Evolutionary conservation across 2,329 filamentous ascomycete species (phyloP).

Genomic region (Ophiostoma sp.): DNA sequence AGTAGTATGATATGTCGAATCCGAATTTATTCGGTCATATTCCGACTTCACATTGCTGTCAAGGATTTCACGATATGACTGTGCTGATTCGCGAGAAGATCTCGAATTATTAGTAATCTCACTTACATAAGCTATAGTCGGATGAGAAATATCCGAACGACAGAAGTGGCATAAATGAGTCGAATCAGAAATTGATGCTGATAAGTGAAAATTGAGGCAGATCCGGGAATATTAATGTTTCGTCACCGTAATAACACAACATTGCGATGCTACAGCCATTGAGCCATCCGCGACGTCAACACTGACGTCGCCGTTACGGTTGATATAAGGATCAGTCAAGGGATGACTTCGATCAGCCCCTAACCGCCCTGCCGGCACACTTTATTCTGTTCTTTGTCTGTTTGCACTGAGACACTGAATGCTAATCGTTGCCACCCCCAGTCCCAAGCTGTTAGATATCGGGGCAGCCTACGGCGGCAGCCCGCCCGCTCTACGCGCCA

Average conservation of each 20-base stretch:
- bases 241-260: no score
- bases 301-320: neutral
- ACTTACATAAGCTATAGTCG: neutral
- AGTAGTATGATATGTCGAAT: no score
- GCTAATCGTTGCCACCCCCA: neutral
- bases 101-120: no score
- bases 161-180: neutral
- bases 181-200: no score
- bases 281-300: neutral
- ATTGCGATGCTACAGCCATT: neutral
- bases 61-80: neutral
- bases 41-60: neutral
- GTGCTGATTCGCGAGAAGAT: neutral
- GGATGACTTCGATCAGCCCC: neutral
- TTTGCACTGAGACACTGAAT: neutral
- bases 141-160: neutral
- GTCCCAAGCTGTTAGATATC: neutral
- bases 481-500: neutral
- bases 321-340: neutral
- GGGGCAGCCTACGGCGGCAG: neutral
- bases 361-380: neutral
- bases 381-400: neutral
- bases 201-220: neutral
- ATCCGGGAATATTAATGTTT: neutral
- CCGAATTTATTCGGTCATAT: conserved; percentile 2